Conservation (phyloP, 352 stramenopile species). For the Pythium graminicola region DNA sequence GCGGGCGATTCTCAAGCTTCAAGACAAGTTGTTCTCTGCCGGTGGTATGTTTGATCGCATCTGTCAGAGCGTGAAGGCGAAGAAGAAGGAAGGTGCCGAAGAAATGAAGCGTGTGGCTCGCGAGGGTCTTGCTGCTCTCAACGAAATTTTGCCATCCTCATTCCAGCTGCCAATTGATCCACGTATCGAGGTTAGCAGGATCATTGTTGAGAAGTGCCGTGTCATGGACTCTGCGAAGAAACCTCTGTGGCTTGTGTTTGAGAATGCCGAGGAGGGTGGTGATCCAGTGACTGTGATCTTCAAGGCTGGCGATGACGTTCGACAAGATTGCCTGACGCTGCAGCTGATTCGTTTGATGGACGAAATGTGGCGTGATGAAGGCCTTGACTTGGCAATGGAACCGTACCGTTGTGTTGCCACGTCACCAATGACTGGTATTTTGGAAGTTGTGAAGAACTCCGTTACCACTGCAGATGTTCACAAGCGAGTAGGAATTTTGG, state of each 20-base stretch:
- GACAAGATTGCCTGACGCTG: constrained; percentile 93
- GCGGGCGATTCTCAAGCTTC: constrained; percentile 87
- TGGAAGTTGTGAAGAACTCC: constrained; percentile 90
- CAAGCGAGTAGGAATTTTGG: constrained; percentile 73
- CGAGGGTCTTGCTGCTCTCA: constrained; percentile 72
- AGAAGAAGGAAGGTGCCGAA: constrained; percentile 67
- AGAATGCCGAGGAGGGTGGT: constrained; percentile 72
- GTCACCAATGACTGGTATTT: constrained; percentile 85
- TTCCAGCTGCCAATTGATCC: constrained; percentile 86
- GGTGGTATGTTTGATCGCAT: constrained; percentile 77
- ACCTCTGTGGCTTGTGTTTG: constrained; percentile 84
- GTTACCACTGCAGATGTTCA: constrained; percentile 93
- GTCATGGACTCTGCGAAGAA: constrained; percentile 90
- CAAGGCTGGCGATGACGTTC: constrained; percentile 92
- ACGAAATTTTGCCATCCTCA: constrained; percentile 71
- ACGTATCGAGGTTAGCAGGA: constrained; percentile 76
- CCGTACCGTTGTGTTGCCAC: constrained; percentile 90
- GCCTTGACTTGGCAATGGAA: constrained; percentile 88
- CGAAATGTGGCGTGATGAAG: constrained; percentile 89
- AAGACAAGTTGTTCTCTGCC: constrained; percentile 79
- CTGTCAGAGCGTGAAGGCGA: constrained; percentile 78
- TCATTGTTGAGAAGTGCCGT: constrained; percentile 84
- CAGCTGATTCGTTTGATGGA: constrained; percentile 92
- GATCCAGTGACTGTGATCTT: constrained; percentile 88
- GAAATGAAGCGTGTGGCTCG: constrained; percentile 81